Conservation (phyloP, 2,329 filamentous ascomycete genomes). For the Coniella vitis region DNA sequence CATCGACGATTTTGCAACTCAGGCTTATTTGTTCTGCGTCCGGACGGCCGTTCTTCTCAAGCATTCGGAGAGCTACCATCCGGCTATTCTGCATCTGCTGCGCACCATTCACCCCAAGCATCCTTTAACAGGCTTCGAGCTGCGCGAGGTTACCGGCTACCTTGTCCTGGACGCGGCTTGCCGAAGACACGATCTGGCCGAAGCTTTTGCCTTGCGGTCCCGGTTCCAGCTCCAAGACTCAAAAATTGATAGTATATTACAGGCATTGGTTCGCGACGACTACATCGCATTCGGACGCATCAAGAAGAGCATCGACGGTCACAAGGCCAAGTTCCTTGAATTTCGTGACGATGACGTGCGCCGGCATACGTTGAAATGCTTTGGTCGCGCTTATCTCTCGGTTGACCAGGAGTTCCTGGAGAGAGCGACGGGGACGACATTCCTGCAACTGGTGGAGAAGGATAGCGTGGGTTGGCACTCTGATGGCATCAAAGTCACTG, state of each 20-base stretch:
- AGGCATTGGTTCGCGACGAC: constrained; percentile 70
- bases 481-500: constrained; percentile 66
- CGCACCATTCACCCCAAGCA: constrained; percentile 60
- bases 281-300: constrained; percentile 72
- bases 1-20: constrained; percentile 73
- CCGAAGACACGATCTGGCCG: constrained; percentile 65
- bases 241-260: constrained; percentile 63
- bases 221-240: constrained; percentile 56
- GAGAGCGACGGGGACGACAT: constrained; percentile 58
- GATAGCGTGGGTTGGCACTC: constrained; percentile 82
- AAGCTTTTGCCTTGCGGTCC: constrained; percentile 63
- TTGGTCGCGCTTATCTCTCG: constrained; percentile 73
- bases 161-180: constrained; percentile 85
- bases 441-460: constrained; percentile 60
- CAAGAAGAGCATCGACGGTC: constrained; percentile 68
- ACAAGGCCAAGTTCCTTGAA: constrained; percentile 72
- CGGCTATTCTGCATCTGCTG: constrained; percentile 75
- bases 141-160: constrained; percentile 74
- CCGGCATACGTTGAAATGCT: constrained; percentile 74
- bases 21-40: constrained; percentile 87
- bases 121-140: constrained; percentile 63
- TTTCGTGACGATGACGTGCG: constrained; percentile 71
- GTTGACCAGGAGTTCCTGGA: constrained; percentile 66
- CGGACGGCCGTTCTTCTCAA: constrained; percentile 73
- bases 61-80: constrained; percentile 83